A percentile compares a stretch with the other conserved stretches of the same genome.
phyloP scores from a whole-genome alignment of 2,329 filamentous ascomycete genomes.

The Monilinia laxa region DNA sequence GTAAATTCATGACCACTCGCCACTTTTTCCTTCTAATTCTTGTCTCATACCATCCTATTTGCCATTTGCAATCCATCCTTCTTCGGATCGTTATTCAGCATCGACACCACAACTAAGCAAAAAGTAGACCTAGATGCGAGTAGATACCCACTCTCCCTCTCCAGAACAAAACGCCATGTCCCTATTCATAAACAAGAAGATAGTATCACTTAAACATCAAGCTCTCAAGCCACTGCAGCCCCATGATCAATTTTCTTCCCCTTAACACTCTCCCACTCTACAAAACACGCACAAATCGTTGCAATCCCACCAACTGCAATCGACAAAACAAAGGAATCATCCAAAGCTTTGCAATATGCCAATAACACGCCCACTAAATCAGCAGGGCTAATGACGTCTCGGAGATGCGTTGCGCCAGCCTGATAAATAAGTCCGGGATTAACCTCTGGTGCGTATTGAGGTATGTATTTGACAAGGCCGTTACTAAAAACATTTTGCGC shows the following conservation, averaged over 20 bases:
- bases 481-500: constrained; percentile 51
- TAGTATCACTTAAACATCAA: not conserved
- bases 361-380: constrained; percentile 44
- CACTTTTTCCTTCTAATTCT: not conserved
- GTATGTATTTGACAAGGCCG: constrained; percentile 36
- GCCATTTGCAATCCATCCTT: not conserved
- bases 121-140: not conserved
- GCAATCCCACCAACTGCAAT: constrained; percentile 38
- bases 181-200: not conserved
- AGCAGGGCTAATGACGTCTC: constrained; percentile 38
- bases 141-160: too few relatives aligned
- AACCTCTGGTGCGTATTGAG: constrained; percentile 36
- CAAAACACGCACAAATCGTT: constrained; percentile 34
- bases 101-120: too few relatives aligned
- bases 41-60: not conserved
- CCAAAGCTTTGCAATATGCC: constrained; percentile 43
- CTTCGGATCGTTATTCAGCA: not conserved
- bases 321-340: constrained; percentile 35
- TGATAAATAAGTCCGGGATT: constrained; percentile 44
- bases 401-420: constrained; percentile 47
- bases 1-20: not conserved
- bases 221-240: constrained; percentile 28
- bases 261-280: constrained; percentile 40
- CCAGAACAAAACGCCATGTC: not conserved
- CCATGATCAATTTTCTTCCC: constrained; percentile 35